These are phyloP conservation scores for Rosa rugosa DNA, from an alignment of 306 rosid genomes.

Conservation along the genomic window DNA sequence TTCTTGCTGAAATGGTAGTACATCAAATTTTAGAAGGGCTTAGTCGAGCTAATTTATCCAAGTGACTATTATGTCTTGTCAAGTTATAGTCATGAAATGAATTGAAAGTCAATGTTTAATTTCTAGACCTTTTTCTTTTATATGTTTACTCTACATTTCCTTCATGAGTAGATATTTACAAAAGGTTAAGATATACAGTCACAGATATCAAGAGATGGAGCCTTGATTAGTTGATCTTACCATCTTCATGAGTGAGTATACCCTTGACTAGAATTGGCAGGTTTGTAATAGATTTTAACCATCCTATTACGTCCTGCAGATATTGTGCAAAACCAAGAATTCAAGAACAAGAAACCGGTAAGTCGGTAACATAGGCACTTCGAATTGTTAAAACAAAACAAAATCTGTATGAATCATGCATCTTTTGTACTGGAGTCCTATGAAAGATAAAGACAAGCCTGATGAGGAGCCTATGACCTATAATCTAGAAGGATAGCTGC, in stretches of 20 bases:
- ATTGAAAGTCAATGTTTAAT: too few species aligned
- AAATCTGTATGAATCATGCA: neutral
- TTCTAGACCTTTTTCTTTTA: neutral
- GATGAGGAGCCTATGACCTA: neutral
- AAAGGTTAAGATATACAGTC: neutral
- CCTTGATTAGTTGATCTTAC: conserved; percentile 21
- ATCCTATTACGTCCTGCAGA: conserved; percentile 32
- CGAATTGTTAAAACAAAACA: neutral
- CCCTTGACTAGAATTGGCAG: conserved; percentile 47
- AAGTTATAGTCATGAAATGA: neutral
- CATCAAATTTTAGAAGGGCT: neutral
- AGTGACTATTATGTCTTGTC: neutral
- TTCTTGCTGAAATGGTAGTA: conserved; percentile 27
- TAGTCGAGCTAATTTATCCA: neutral
- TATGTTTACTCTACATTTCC: neutral
- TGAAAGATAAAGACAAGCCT: neutral
- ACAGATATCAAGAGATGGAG: neutral
- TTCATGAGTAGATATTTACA: neutral
- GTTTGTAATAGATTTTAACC: conserved; percentile 41
- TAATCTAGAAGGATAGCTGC: neutral
- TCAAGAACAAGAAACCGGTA: neutral
- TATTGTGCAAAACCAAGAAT: neutral
- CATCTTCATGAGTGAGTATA: conserved; percentile 47
- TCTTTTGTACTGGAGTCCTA: neutral
- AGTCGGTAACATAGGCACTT: neutral